These are phyloP conservation scores for Echinochloa phyllopogon DNA, from an alignment of 176 grass and related monocot genomes.

Conservation along the genomic window DNA sequence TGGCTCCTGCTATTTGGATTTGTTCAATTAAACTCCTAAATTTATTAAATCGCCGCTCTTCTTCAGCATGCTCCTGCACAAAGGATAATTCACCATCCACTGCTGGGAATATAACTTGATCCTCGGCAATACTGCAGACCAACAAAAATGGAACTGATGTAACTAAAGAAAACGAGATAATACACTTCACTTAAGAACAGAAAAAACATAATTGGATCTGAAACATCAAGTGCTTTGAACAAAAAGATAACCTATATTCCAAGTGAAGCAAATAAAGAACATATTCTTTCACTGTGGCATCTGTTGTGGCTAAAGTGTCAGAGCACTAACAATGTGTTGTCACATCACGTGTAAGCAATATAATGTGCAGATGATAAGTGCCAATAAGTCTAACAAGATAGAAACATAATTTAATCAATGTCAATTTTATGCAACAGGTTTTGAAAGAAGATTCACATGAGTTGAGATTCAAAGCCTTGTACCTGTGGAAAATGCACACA, in stretches of 20 bases:
- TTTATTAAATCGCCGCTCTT: slow-evolving; percentile 66
- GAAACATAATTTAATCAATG: background rate
- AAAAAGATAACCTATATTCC: background rate
- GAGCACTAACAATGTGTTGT: slow-evolving; percentile 8
- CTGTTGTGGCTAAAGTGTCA: background rate
- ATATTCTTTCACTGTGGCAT: slow-evolving; percentile 20
- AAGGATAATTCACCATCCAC: slow-evolving; percentile 63
- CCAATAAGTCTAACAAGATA: background rate
- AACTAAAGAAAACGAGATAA: background rate
- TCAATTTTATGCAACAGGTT: background rate
- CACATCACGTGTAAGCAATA: background rate
- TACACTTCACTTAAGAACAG: background rate
- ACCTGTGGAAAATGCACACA: slow-evolving; percentile 95
- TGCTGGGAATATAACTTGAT: slow-evolving; percentile 94
- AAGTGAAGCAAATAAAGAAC: slow-evolving; percentile 1
- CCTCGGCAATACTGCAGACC: slow-evolving; percentile 71
- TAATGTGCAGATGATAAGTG: slow-evolving; percentile 11
- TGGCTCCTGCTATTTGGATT: slow-evolving; percentile 67
- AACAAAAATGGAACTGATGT: slow-evolving; percentile 18
- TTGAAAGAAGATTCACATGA: slow-evolving; percentile 36
- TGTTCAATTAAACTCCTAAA: slow-evolving; percentile 86
- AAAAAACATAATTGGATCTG: background rate
- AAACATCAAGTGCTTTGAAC: slow-evolving; percentile 19
- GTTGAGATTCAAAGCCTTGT: slow-evolving; percentile 29
- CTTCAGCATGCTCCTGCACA: slow-evolving; percentile 78